Evolutionary conservation across 345 rosid species (phyloP).

Genomic region (Gossypium anomalum): DNA sequence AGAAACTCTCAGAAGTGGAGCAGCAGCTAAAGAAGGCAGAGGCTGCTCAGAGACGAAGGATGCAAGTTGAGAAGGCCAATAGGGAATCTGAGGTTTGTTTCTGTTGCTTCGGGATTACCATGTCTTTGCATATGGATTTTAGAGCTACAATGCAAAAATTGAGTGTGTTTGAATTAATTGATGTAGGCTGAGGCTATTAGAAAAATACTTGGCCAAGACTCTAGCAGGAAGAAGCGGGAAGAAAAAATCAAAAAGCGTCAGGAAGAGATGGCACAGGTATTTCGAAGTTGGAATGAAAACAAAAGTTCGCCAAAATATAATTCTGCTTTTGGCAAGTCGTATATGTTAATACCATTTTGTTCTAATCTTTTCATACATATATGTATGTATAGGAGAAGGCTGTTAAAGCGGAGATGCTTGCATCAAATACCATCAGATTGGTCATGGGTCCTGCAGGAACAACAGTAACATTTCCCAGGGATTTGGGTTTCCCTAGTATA

Average conservation of each 20-base stretch:
- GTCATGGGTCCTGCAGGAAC: conserved; percentile 71
- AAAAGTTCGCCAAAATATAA: background rate
- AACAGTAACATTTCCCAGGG: conserved; percentile 64
- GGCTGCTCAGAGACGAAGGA: conserved; percentile 85
- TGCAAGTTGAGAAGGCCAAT: conserved; percentile 88
- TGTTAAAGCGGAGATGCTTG: conserved; percentile 50
- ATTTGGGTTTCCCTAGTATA: conserved; percentile 69
- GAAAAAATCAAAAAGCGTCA: conserved; percentile 70
- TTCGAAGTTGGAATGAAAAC: background rate
- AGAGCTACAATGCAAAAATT: background rate
- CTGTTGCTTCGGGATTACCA: background rate
- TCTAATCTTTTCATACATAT: conserved; percentile 10
- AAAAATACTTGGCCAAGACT: conserved; percentile 82
- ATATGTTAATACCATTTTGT: background rate
- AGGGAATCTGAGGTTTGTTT: conserved; percentile 74
- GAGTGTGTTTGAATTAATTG: conserved; percentile 13
- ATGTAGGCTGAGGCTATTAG: conserved; percentile 58
- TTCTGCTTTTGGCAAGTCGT: background rate
- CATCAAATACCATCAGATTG: conserved; percentile 55
- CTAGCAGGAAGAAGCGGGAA: conserved; percentile 82
- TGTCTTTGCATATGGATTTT: background rate
- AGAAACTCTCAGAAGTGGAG: conserved; percentile 78
- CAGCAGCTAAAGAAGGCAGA: conserved; percentile 85
- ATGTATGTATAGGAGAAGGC: conserved; percentile 61
- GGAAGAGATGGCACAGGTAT: conserved; percentile 85